Conservation (phyloP, 164 flowering plant species). For the Umbellularia californica region DNA sequence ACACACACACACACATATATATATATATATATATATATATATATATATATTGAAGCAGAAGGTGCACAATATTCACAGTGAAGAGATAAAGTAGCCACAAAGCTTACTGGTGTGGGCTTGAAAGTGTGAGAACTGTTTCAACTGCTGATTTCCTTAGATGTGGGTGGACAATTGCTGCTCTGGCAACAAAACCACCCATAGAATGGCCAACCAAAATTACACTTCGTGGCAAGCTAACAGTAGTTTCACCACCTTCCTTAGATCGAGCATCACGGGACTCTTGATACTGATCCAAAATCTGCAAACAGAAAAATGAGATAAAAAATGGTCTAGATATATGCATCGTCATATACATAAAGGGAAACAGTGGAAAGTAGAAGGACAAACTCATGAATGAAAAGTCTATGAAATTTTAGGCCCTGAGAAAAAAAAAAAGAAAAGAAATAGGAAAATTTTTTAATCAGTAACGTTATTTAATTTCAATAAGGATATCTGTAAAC, state of each 20-base stretch:
- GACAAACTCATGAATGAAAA: neutral
- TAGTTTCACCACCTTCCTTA: slow-evolving; percentile 61
- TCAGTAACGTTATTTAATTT: neutral
- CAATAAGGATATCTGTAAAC: too few species aligned
- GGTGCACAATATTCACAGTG: slow-evolving; percentile 2
- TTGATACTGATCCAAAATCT: slow-evolving; percentile 90
- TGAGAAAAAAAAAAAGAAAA: neutral
- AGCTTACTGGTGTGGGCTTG: slow-evolving; percentile 92
- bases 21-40: too few species aligned
- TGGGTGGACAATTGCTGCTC: slow-evolving; percentile 89
- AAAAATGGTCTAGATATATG: neutral
- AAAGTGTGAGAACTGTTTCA: slow-evolving; percentile 88
- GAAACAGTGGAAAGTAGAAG: neutral
- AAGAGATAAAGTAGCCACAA: slow-evolving; percentile 4
- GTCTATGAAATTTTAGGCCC: neutral
- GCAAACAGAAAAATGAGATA: slow-evolving; percentile 11
- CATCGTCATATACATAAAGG: neutral
- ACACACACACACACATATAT: too few species aligned
- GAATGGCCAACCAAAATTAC: slow-evolving; percentile 98
- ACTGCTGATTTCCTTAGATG: slow-evolving; percentile 73
- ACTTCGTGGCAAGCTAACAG: slow-evolving; percentile 67
- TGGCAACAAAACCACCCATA: slow-evolving; percentile 99
- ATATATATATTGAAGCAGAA: neutral
- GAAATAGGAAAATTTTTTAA: too few species aligned
- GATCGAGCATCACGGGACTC: slow-evolving; percentile 66